phyloP scores from a whole-genome alignment of 345 rosid species.

The Nasturtium officinale region DNA sequence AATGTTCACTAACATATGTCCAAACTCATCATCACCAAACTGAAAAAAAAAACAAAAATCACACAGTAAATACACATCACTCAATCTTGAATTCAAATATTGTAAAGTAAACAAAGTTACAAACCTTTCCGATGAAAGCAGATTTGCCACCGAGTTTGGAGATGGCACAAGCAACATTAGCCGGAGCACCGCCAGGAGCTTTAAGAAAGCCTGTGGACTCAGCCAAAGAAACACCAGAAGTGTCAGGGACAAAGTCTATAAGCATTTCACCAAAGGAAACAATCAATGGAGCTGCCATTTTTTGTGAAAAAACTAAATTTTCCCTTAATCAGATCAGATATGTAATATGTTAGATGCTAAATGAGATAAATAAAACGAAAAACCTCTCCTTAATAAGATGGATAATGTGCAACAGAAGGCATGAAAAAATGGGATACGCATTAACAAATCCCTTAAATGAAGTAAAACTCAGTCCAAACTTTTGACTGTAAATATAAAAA shows the following conservation, averaged over 20 bases:
- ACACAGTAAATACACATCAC: neutral
- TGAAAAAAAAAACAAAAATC: constrained; percentile 11
- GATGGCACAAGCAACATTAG: constrained; percentile 81
- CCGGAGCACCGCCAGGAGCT: constrained; percentile 84
- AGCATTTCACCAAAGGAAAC: constrained; percentile 79
- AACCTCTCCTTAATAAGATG: constrained; percentile 11
- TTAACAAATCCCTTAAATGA: constrained; percentile 3
- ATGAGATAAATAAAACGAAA: neutral
- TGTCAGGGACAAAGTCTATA: constrained; percentile 75
- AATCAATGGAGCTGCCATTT: constrained; percentile 42
- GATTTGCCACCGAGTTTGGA: constrained; percentile 65
- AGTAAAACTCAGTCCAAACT: constrained; percentile 28
- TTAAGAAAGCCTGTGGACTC: constrained; percentile 65
- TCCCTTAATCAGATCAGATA: neutral
- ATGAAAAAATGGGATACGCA: constrained; percentile 24
- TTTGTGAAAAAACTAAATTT: neutral
- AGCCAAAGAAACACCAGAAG: constrained; percentile 68
- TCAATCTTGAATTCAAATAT: neutral
- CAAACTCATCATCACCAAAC: constrained; percentile 80
- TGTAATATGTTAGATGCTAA: neutral
- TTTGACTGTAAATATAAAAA: constrained; percentile 21
- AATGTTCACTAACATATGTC: constrained; percentile 66
- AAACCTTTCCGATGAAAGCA: constrained; percentile 71
- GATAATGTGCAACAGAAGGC: constrained; percentile 21
- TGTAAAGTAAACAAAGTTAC: neutral